Conservation (phyloP, 768 basidiomycete species). For the Lepiota brunneoincarnata region DNA sequence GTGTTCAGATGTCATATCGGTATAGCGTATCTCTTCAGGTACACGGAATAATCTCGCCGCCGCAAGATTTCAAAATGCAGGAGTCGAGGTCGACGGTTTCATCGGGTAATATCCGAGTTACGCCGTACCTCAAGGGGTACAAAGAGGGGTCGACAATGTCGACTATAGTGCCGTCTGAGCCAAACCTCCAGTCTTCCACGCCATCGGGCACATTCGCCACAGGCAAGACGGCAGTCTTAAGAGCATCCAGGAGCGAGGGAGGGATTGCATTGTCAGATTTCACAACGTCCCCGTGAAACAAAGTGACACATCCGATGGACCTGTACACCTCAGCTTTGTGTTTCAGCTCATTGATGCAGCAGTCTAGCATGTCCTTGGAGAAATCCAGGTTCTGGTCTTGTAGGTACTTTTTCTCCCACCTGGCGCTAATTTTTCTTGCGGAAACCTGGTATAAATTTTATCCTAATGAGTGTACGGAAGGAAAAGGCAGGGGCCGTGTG, state of each 20-base stretch:
- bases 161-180: conserved; percentile 34
- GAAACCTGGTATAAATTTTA: too few species aligned
- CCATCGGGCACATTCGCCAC: conserved; percentile 32
- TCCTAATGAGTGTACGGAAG: too few species aligned
- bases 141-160: conserved; percentile 41
- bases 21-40: too few species aligned
- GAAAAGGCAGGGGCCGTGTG: neutral
- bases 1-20: too few species aligned
- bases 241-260: conserved; percentile 8
- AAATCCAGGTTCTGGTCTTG: conserved; percentile 2
- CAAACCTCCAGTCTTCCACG: conserved; percentile 40
- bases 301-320: conserved; percentile 10
- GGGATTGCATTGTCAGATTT: conserved; percentile 27
- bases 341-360: conserved; percentile 22
- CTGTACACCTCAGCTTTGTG: conserved; percentile 16
- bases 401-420: neutral
- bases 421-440: too few species aligned
- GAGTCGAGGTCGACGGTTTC: too few species aligned
- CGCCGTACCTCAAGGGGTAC: conserved; percentile 30
- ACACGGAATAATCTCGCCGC: too few species aligned
- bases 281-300: conserved; percentile 15
- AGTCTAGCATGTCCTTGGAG: conserved; percentile 17
- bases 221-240: conserved; percentile 16
- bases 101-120: conserved; percentile 11
- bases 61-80: too few species aligned